Conservation (phyloP, 768 basidiomycete genomes). For the Mycena epipterygia region DNA sequence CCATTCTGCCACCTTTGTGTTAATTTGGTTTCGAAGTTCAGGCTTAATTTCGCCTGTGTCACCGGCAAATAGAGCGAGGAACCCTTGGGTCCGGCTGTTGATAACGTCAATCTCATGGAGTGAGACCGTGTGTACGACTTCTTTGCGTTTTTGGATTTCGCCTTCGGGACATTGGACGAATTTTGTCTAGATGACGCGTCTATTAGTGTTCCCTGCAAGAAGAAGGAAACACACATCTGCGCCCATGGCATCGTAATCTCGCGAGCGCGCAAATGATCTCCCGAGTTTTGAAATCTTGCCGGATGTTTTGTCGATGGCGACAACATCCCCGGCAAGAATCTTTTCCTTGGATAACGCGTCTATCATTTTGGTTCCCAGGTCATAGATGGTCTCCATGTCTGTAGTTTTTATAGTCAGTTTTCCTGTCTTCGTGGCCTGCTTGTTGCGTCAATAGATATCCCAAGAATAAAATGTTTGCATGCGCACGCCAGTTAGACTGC, state of each 20-base stretch:
- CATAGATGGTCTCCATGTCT: slow-evolving; percentile 99
- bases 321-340: slow-evolving; percentile 93
- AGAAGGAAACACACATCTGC: slow-evolving; percentile 81
- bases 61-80: slow-evolving; percentile 93
- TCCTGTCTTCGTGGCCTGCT: slow-evolving; percentile 95
- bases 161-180: slow-evolving; percentile 99
- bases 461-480: neutral
- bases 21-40: slow-evolving; percentile 95
- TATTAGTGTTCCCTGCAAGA: slow-evolving; percentile 13
- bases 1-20: slow-evolving; percentile 97
- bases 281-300: slow-evolving; percentile 98
- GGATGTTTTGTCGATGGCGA: slow-evolving; percentile 97
- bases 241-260: slow-evolving; percentile 99
- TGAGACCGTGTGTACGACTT: slow-evolving; percentile 97
- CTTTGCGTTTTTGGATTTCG: slow-evolving; percentile 97
- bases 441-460: neutral
- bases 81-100: slow-evolving; percentile 98
- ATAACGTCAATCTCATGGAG: slow-evolving; percentile 99
- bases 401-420: slow-evolving; percentile 98
- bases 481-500: slow-evolving; percentile 92
- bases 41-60: slow-evolving; percentile 99
- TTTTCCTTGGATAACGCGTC: slow-evolving; percentile 98
- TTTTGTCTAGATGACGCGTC: slow-evolving; percentile 78
- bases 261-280: slow-evolving; percentile 94
- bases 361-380: slow-evolving; percentile 99